A percentile compares a stretch with the other conserved stretches of the same genome.
Evolutionary conservation across 768 basidiomycete species (phyloP).

Genomic region (Phylloporus sp.): DNA sequence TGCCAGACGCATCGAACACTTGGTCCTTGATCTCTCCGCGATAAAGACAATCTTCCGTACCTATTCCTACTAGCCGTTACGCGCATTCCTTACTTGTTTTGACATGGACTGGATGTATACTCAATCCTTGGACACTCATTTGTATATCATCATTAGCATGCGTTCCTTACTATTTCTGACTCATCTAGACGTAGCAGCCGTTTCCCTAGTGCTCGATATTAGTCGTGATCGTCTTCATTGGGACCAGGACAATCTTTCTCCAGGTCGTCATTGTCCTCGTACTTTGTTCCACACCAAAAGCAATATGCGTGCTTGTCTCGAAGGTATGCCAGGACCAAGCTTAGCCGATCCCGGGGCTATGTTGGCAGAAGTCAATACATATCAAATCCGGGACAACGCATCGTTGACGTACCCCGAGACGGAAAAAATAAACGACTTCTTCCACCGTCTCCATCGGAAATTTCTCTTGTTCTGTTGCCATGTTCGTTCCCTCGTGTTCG

Average conservation of each 20-base stretch:
- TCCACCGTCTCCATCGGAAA: constrained; percentile 55
- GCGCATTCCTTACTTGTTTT: constrained; percentile 15
- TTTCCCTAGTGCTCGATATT: constrained; percentile 16
- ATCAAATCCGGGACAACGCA: constrained; percentile 3
- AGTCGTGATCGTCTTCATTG: constrained; percentile 78
- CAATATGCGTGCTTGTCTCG: constrained; percentile 71
- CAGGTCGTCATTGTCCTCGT: constrained; percentile 58
- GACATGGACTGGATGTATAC: constrained; percentile 18
- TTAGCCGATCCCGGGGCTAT: constrained; percentile 68
- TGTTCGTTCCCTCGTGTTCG: constrained; percentile 12
- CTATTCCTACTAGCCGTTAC: not conserved
- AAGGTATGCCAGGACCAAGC: constrained; percentile 65
- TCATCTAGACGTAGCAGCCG: not conserved
- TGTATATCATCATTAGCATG: constrained; percentile 28
- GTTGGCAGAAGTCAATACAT: constrained; percentile 13
- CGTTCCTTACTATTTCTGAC: constrained; percentile 12
- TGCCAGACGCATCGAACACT: not conserved
- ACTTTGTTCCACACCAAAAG: constrained; percentile 85
- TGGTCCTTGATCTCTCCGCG: not conserved
- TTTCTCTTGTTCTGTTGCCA: constrained; percentile 27
- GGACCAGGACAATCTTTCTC: constrained; percentile 63
- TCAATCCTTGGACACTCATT: constrained; percentile 25
- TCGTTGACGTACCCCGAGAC: constrained; percentile 48
- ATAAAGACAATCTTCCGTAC: not conserved
- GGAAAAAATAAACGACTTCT: constrained; percentile 63